Percentiles rank a stretch among this genome's conserved stretches.
phyloP scores from a whole-genome alignment of 257 asterid species.

The Echites panduratus region DNA sequence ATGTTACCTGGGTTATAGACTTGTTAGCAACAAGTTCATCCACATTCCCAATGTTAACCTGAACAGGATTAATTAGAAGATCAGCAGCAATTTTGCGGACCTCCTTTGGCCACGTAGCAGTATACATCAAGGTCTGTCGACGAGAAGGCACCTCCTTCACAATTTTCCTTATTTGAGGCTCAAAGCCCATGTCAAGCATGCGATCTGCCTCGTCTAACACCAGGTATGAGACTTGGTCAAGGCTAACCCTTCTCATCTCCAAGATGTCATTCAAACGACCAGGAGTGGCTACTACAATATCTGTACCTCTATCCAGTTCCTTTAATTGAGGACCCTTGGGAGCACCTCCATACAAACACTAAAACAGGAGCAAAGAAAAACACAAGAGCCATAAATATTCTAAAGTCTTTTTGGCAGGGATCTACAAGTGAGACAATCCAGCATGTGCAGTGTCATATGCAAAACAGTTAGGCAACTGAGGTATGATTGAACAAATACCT shows the following conservation, averaged over 20 bases:
- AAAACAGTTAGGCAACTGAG: neutral
- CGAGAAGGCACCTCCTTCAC: constrained; percentile 86
- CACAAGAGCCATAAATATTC: constrained; percentile 1
- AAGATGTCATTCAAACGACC: constrained; percentile 94
- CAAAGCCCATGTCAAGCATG: constrained; percentile 99
- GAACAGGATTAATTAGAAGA: constrained; percentile 76
- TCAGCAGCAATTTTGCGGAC: constrained; percentile 95
- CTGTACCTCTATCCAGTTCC: constrained; percentile 85
- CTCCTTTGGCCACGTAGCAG: constrained; percentile 99
- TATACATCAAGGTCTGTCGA: constrained; percentile 93
- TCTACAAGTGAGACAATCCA: no score
- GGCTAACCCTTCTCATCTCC: constrained; percentile 88
- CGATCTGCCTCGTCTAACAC: constrained; percentile 98
- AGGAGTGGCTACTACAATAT: constrained; percentile 96
- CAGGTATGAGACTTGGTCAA: constrained; percentile 84
- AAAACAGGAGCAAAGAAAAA: constrained; percentile 18
- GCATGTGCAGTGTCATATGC: neutral
- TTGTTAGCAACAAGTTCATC: constrained; percentile 95
- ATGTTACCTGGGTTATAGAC: constrained; percentile 84
- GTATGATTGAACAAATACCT: neutral
- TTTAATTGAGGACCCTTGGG: constrained; percentile 86
- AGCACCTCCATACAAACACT: constrained; percentile 90
- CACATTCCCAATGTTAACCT: constrained; percentile 90
- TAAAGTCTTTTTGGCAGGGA: no score
- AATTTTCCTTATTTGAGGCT: constrained; percentile 97